Percentiles rank a stretch among this genome's conserved stretches.
Evolutionary conservation across 169 alveolate genomes (phyloP).

Genomic region (Theileria parva): DNA sequence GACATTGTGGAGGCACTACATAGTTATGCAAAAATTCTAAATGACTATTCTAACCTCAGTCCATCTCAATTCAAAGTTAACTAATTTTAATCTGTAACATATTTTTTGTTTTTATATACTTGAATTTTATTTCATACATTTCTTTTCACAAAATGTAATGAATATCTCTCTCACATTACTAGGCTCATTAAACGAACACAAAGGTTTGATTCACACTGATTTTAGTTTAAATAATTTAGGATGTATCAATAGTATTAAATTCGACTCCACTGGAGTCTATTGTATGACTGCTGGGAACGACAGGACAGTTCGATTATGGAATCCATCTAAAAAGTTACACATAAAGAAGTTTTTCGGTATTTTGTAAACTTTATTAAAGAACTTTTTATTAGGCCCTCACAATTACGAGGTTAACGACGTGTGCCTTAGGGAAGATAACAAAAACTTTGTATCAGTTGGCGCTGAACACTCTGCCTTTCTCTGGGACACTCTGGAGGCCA

Average conservation of each 20-base stretch:
- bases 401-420: constrained; percentile 78
- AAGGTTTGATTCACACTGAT: constrained; percentile 28
- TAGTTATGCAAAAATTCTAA: constrained; percentile 79
- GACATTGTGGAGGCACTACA: constrained; percentile 89
- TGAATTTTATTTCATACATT: neutral
- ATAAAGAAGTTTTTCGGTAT: constrained; percentile 72
- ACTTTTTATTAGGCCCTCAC: constrained; percentile 68
- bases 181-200: constrained; percentile 49
- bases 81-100: constrained; percentile 8
- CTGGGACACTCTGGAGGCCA: constrained; percentile 79
- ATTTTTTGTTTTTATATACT: neutral
- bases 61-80: neutral
- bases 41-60: constrained; percentile 33
- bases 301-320: constrained; percentile 76
- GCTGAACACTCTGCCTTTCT: constrained; percentile 75
- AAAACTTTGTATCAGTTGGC: constrained; percentile 79
- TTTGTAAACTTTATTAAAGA: too few relatives aligned
- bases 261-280: constrained; percentile 74
- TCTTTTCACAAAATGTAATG: constrained; percentile 3
- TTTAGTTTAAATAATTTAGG: constrained; percentile 29
- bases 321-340: constrained; percentile 71
- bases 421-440: constrained; percentile 70
- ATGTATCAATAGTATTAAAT: constrained; percentile 66
- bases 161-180: constrained; percentile 3
- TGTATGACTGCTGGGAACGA: constrained; percentile 80